Conservation (phyloP, 225 moss, liverwort and hornwort genomes). For the Bryoerythrophyllum caledonicum region DNA sequence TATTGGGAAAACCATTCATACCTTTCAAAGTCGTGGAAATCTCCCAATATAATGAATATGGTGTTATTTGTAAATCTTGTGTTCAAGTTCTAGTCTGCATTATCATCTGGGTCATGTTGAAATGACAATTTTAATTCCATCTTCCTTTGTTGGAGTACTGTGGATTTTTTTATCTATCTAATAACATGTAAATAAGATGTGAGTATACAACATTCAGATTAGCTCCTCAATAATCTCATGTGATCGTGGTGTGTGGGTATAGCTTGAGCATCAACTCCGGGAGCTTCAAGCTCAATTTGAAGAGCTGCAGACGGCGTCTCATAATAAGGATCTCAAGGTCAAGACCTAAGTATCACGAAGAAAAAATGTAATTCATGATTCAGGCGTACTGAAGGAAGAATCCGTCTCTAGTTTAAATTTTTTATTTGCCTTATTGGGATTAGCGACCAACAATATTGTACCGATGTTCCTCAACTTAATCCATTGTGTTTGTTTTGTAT, state of each 20-base stretch:
- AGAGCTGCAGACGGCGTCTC: constrained; percentile 54
- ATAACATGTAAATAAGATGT: not conserved
- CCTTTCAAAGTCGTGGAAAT: no score
- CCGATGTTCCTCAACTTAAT: constrained; percentile 3
- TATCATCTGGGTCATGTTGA: not conserved
- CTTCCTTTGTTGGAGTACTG: not conserved
- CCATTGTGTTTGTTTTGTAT: constrained; percentile 22
- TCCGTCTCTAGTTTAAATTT: not conserved
- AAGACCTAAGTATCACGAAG: not conserved
- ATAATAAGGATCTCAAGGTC: constrained; percentile 63
- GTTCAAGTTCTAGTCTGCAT: not conserved
- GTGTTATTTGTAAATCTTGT: not conserved
- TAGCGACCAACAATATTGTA: not conserved
- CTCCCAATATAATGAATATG: no score
- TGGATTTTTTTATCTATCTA: constrained; percentile 13
- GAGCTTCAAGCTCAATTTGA: constrained; percentile 60
- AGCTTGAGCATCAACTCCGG: constrained; percentile 74
- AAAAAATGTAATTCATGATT: not conserved
- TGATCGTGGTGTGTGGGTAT: constrained; percentile 2
- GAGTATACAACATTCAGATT: constrained; percentile 56
- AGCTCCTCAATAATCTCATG: constrained; percentile 32
- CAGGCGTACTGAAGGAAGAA: not conserved
- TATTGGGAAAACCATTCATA: no score
- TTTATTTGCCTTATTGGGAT: not conserved
- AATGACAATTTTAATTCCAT: not conserved